These are phyloP conservation scores for Phaseolus lunatus DNA, from an alignment of 306 rosid genomes.

Conservation along the genomic window DNA sequence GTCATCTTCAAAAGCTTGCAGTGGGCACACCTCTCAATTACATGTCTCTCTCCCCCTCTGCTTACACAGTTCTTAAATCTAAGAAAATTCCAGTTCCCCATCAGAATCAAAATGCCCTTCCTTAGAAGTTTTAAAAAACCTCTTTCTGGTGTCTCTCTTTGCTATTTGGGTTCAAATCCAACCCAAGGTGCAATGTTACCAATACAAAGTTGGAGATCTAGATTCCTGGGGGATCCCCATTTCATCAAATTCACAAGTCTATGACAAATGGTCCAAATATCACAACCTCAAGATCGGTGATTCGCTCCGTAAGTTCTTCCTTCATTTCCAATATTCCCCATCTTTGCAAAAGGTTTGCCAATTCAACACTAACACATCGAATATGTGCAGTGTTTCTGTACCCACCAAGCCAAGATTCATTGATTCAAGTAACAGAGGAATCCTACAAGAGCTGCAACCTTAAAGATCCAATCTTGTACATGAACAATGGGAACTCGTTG, in stretches of 20 bases:
- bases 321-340: not conserved
- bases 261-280: slow-evolving; percentile 71
- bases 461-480: slow-evolving; percentile 74
- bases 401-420: slow-evolving; percentile 88
- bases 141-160: slow-evolving; percentile 43
- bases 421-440: slow-evolving; percentile 68
- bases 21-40: not conserved
- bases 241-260: slow-evolving; percentile 60
- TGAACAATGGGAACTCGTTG: slow-evolving; percentile 81
- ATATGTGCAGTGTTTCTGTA: slow-evolving; percentile 69
- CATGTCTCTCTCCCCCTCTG: not conserved
- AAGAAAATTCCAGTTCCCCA: not conserved
- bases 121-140: slow-evolving; percentile 22
- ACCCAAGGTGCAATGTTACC: slow-evolving; percentile 52
- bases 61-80: not conserved
- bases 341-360: not conserved
- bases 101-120: slow-evolving; percentile 36
- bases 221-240: slow-evolving; percentile 77
- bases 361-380: not conserved
- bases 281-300: slow-evolving; percentile 68
- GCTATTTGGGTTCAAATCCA: slow-evolving; percentile 47
- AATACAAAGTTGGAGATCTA: slow-evolving; percentile 87
- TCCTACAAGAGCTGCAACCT: slow-evolving; percentile 74
- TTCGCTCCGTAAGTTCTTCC: slow-evolving; percentile 67
- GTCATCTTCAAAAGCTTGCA: slow-evolving; percentile 4